Evolutionary conservation across 2,329 filamentous ascomycete species (phyloP).

Genomic region (Cryphonectria parasitica): DNA sequence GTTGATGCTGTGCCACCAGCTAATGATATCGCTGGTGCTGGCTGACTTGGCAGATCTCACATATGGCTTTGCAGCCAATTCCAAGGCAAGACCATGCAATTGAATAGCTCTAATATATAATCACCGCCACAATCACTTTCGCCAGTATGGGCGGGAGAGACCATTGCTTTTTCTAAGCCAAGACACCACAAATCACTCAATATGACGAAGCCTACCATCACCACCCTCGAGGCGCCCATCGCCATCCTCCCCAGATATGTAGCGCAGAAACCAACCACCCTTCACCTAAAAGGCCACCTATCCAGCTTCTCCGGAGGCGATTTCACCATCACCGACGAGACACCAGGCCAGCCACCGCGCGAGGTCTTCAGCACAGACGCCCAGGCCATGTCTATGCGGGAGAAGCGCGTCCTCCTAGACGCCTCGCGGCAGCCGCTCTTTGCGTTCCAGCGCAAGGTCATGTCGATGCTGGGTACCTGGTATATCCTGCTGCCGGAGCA

Average conservation of each 20-base stretch:
- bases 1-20: background rate
- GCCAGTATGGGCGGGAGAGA: background rate
- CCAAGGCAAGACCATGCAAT: background rate
- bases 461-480: conserved; percentile 1
- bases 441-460: background rate
- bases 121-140: background rate
- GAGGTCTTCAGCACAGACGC: conserved; percentile 11
- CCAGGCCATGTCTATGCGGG: background rate
- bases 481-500: conserved; percentile 3
- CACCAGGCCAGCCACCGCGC: background rate
- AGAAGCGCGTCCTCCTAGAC: conserved; percentile 4
- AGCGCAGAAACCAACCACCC: conserved; percentile 1
- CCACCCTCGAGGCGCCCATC: background rate
- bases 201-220: background rate
- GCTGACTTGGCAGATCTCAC: background rate
- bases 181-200: background rate
- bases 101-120: background rate
- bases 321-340: conserved; percentile 6
- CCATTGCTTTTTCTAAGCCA: background rate
- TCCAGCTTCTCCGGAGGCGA: background rate
- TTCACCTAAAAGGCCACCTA: background rate
- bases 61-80: background rate
- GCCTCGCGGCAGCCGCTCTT: conserved; percentile 1
- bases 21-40: background rate
- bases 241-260: background rate